These are phyloP conservation scores for Hyaloscypha variabilis DNA, from an alignment of 495 filamentous ascomycete genomes.

Conservation along the genomic window DNA sequence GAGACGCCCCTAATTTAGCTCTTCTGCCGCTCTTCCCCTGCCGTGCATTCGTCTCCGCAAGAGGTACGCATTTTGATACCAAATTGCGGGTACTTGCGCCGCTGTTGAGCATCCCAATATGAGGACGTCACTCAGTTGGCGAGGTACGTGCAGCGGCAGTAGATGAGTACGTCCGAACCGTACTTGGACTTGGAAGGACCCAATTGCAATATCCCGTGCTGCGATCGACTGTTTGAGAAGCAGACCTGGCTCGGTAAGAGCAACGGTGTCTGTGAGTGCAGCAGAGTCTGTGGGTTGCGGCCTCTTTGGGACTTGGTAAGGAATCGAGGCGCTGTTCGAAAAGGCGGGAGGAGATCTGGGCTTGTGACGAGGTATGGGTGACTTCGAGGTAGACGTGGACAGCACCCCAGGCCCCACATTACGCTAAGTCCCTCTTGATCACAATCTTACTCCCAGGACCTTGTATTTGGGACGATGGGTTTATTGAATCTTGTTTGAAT, in stretches of 20 bases:
- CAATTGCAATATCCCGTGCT: neutral
- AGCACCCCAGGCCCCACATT: neutral
- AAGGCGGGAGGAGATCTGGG: neutral
- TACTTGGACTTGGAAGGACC: neutral
- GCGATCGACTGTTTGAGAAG: neutral
- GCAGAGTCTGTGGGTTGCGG: neutral
- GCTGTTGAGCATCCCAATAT: neutral
- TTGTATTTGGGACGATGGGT: neutral
- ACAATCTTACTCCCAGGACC: neutral
- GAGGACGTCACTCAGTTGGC: neutral
- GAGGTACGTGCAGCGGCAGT: neutral
- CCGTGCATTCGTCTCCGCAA: neutral
- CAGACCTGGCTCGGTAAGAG: neutral
- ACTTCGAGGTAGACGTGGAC: neutral
- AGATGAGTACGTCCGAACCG: neutral
- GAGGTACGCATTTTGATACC: too few relatives aligned
- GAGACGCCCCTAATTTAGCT: too few relatives aligned
- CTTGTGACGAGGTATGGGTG: neutral
- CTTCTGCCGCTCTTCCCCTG: neutral
- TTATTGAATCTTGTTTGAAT: neutral
- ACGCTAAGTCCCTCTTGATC: neutral
- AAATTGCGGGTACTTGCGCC: neutral
- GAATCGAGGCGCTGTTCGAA: neutral
- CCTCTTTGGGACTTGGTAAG: neutral
- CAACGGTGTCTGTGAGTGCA: too few relatives aligned